Conservation (phyloP, 2,329 filamentous ascomycete genomes). For the Dothideomycetes sp. region DNA sequence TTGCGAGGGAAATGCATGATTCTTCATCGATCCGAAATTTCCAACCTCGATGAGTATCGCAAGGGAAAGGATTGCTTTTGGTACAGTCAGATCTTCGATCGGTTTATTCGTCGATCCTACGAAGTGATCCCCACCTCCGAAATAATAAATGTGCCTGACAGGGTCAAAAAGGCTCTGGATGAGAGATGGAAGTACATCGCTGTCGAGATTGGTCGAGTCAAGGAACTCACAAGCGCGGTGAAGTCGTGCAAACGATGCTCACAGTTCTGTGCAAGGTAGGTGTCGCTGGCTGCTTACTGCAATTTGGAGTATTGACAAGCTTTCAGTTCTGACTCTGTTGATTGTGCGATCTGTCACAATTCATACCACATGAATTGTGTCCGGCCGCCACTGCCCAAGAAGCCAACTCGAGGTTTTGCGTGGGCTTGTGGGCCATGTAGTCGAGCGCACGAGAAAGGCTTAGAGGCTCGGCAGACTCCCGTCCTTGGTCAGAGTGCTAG, state of each 20-base stretch:
- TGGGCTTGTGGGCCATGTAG: constrained; percentile 97
- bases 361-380: constrained; percentile 99
- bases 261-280: constrained; percentile 82
- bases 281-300: background rate
- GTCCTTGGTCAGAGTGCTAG: constrained; percentile 45
- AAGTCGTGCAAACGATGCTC: constrained; percentile 92
- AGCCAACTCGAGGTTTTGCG: constrained; percentile 91
- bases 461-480: constrained; percentile 82
- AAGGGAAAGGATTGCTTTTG: constrained; percentile 82
- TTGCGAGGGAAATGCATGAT: constrained; percentile 90
- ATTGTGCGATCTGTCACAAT: constrained; percentile 87
- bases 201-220: constrained; percentile 84
- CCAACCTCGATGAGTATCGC: constrained; percentile 71
- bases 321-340: constrained; percentile 77
- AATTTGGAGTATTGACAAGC: constrained; percentile 14
- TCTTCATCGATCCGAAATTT: constrained; percentile 75
- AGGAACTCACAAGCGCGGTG: constrained; percentile 89
- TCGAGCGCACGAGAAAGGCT: constrained; percentile 83
- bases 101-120: constrained; percentile 96
- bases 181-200: constrained; percentile 95
- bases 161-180: constrained; percentile 90
- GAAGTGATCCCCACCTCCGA: constrained; percentile 85
- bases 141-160: constrained; percentile 92
- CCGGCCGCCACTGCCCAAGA: constrained; percentile 80
- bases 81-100: constrained; percentile 95